Evolutionary conservation across 257 asterid genomes (phyloP), one percentile per base, ranked within the genome.

Genomic region (Anisodus tanguticus): DNA sequence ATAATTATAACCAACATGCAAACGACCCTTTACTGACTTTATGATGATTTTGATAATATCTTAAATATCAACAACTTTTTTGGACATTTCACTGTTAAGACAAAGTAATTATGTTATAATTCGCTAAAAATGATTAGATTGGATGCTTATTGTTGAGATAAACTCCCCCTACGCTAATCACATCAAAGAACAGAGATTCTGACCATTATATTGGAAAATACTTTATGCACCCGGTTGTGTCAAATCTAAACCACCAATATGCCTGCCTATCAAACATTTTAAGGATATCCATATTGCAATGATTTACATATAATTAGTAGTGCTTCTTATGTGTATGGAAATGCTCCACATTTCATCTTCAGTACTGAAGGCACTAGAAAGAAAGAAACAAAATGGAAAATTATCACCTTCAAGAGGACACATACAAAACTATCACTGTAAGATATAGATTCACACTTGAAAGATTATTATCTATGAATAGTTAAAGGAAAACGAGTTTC

Each of bases 111-210:
- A 77, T 53, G 60, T 74, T 19, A 86, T 78, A 82, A 78, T 86
- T 88, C 86, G 86, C 90, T 87, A 86, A 89, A 87, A 83, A 88
- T 88, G 91, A 88, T 90, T 89, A 85, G 85, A 45, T 82, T 90
- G 89, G 91, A 90, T 85, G 86, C 83, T 85, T 85, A 87, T 74
- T 57, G 83, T 85, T 71, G 82, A 39, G 83, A 77, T 81, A 85
- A 84, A 51, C 69, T 85, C 86, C 70, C 76, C 79, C 90, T 85
- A 74, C 90, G 85, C 64, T 81, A 80, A 89, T 91, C 94, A 88
- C 89, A 77, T 89, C 83, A 78, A 83, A 86, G 82, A 87, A 87
- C 49, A 82, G 82, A 81, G 86, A 87, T 86, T 88, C 71, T 70
- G 57, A 51, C 22, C 13, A 60, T 83, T 70, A 82, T 89, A 41